Evolutionary conservation across 345 rosid species (phyloP).

Genomic region (Eucalyptus pauciflora): DNA sequence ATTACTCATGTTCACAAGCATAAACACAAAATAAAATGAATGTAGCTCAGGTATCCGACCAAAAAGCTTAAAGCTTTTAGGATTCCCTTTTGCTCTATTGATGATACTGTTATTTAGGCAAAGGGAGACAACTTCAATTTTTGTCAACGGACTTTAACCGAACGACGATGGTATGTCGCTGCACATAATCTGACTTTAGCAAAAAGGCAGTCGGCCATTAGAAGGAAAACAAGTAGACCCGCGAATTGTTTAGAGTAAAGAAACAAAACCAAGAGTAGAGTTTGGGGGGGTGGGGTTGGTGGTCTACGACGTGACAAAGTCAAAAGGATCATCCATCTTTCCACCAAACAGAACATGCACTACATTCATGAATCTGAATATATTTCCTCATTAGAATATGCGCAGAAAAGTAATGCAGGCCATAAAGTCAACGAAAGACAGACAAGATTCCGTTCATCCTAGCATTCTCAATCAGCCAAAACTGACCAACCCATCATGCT

Average conservation of each 20-base stretch:
- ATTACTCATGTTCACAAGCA: not conserved
- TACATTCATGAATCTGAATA: not conserved
- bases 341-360: not conserved
- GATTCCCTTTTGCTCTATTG: not conserved
- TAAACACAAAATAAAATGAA: not conserved
- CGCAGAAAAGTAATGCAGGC: not conserved
- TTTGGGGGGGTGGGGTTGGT: not conserved
- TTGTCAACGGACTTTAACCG: not conserved
- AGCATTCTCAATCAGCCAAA: not conserved
- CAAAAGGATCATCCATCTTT: not conserved
- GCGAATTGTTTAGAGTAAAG: not conserved
- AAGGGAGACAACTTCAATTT: not conserved
- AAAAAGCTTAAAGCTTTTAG: not conserved
- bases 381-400: not conserved
- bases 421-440: not conserved
- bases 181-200: not conserved
- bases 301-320: not conserved
- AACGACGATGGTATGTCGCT: not conserved
- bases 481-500: not conserved
- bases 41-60: not conserved
- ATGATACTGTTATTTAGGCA: not conserved
- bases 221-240: not conserved
- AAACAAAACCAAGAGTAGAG: not conserved
- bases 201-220: not conserved
- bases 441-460: not conserved